Conservation (phyloP, 345 rosid species). For the Boechera retrofracta region DNA sequence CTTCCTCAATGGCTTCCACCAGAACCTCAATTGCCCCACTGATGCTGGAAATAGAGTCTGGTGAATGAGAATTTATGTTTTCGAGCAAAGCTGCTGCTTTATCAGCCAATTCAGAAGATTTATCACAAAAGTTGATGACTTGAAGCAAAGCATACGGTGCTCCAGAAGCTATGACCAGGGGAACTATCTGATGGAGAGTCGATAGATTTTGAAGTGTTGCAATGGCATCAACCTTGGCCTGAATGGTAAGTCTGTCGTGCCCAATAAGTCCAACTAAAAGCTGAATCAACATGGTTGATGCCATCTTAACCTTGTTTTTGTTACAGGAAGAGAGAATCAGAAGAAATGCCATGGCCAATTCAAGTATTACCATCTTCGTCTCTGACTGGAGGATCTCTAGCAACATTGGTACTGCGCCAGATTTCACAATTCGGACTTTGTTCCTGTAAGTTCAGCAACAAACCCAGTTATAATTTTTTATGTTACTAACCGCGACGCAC, state of each 20-base stretch:
- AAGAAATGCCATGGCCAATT: constrained; percentile 62
- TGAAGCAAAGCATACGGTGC: constrained; percentile 58
- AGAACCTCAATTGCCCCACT: constrained; percentile 58
- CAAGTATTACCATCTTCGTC: constrained; percentile 47
- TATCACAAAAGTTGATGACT: constrained; percentile 49
- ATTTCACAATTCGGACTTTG: constrained; percentile 69
- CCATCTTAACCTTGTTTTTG: constrained; percentile 65
- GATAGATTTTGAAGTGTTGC: constrained; percentile 83
- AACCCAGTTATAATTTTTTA: neutral
- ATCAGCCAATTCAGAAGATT: constrained; percentile 56
- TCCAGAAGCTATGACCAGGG: constrained; percentile 60
- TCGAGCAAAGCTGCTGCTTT: constrained; percentile 75
- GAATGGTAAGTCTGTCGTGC: constrained; percentile 37
- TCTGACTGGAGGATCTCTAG: constrained; percentile 60
- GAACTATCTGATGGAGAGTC: constrained; percentile 59
- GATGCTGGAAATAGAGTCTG: constrained; percentile 48
- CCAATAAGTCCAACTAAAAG: constrained; percentile 50
- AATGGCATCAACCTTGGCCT: constrained; percentile 63
- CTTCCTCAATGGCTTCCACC: constrained; percentile 84
- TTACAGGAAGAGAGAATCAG: constrained; percentile 74
- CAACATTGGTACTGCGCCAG: constrained; percentile 66
- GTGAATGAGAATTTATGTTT: constrained; percentile 47
- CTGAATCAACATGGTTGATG: constrained; percentile 61
- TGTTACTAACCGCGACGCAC: neutral
- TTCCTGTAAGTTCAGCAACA: constrained; percentile 55